phyloP scores from a whole-genome alignment of 2,329 filamentous ascomycete genomes.

The Cercospora sesami region DNA sequence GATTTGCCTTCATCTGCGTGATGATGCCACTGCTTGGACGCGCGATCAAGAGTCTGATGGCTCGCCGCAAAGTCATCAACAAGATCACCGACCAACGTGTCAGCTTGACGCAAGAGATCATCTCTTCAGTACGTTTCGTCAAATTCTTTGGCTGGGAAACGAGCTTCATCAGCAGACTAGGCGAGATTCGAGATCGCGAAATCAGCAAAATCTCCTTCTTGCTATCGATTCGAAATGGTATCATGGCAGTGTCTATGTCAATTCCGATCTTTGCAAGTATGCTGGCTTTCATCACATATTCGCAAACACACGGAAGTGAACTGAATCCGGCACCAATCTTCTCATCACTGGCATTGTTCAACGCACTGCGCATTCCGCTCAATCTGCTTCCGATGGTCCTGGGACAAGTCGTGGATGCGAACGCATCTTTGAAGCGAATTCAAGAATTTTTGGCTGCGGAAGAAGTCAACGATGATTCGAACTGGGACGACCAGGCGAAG shows the following conservation, averaged over 20 bases:
- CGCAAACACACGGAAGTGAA: conserved; percentile 58
- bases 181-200: conserved; percentile 71
- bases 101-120: conserved; percentile 85
- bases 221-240: conserved; percentile 77
- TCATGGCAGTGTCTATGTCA: conserved; percentile 80
- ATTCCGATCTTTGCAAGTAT: conserved; percentile 93
- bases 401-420: conserved; percentile 85
- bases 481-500: conserved; percentile 54
- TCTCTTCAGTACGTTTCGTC: conserved; percentile 89
- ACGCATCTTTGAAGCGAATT: conserved; percentile 79
- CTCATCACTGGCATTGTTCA: conserved; percentile 91
- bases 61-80: conserved; percentile 77
- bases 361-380: conserved; percentile 82
- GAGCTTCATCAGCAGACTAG: conserved; percentile 76
- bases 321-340: conserved; percentile 79
- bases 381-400: conserved; percentile 87
- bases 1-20: conserved; percentile 78
- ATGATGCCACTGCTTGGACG: conserved; percentile 74
- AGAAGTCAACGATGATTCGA: conserved; percentile 73
- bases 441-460: conserved; percentile 86
- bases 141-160: conserved; percentile 97
- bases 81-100: conserved; percentile 92
- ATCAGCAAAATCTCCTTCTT: conserved; percentile 82
- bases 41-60: conserved; percentile 75
- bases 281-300: conserved; percentile 84